A percentile compares a stretch with the other conserved stretches of the same genome.
Conservation (phyloP, 192 early-diverging fungal genomes). For the Coemansia sp. region DNA sequence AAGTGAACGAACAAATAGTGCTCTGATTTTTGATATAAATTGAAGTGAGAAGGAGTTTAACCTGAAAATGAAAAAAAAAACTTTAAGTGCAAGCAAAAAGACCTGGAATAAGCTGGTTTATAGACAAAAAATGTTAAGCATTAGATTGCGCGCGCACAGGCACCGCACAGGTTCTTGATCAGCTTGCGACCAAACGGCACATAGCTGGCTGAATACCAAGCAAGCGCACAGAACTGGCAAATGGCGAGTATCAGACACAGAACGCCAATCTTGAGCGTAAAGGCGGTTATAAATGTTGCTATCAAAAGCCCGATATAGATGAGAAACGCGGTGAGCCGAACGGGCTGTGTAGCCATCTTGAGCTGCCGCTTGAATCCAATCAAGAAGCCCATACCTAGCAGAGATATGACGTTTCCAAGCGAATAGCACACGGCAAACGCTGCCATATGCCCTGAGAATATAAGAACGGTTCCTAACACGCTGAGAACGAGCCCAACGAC, state of each 20-base stretch:
- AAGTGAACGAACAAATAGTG: too few species aligned
- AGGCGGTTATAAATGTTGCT: constrained; percentile 71
- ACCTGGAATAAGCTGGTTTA: not conserved
- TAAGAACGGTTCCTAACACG: constrained; percentile 61
- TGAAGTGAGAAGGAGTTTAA: too few species aligned
- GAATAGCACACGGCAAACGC: constrained; percentile 91
- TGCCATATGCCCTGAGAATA: constrained; percentile 58
- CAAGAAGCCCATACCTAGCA: constrained; percentile 86
- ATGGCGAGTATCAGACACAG: constrained; percentile 80
- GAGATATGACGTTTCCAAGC: constrained; percentile 82
- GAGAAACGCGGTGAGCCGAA: constrained; percentile 71
- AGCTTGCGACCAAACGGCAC: constrained; percentile 85
- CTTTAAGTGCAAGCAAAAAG: too few species aligned
- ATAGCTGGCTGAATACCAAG: constrained; percentile 86
- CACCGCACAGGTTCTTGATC: constrained; percentile 58
- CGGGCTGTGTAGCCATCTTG: constrained; percentile 77
- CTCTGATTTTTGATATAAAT: too few species aligned
- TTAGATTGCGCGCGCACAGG: constrained; percentile 45
- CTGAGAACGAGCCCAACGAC: constrained; percentile 76
- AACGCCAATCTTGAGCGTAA: constrained; percentile 60
- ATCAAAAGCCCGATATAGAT: constrained; percentile 69
- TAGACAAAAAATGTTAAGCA: not conserved
- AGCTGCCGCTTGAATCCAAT: constrained; percentile 84
- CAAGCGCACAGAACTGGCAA: constrained; percentile 84
- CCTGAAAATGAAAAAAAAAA: too few species aligned